Evolutionary conservation across 768 basidiomycete genomes (phyloP).

Genomic region (Russula sp.): DNA sequence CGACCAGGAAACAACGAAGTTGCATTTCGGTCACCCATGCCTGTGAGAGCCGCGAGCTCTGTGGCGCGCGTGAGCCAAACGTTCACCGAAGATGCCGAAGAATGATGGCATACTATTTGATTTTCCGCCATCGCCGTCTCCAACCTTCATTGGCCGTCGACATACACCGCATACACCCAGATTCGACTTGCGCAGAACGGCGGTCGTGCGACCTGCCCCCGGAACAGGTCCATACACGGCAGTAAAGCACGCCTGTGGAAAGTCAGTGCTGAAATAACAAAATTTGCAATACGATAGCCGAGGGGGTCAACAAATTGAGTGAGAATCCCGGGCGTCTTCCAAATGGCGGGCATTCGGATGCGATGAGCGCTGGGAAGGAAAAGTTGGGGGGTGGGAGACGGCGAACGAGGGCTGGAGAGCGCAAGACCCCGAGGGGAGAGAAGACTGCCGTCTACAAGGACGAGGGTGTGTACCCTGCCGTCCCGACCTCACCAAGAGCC

Average conservation of each 20-base stretch:
- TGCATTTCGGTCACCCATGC: constrained; percentile 62
- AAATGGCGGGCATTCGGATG: neutral
- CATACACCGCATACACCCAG: constrained; percentile 97
- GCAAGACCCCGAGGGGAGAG: neutral
- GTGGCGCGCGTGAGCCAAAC: constrained; percentile 19
- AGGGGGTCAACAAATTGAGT: neutral
- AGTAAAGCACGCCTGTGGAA: constrained; percentile 82
- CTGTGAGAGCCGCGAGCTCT: constrained; percentile 94
- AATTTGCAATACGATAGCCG: neutral
- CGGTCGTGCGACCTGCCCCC: constrained; percentile 42
- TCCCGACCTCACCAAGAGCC: neutral
- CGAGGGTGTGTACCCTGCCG: neutral
- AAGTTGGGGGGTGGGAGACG: neutral
- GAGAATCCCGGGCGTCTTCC: neutral
- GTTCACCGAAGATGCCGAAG: neutral
- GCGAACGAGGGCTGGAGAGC: neutral
- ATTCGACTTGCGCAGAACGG: constrained; percentile 60
- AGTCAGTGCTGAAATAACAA: neutral
- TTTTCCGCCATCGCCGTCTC: constrained; percentile 78
- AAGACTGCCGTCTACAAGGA: neutral
- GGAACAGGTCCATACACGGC: constrained; percentile 92
- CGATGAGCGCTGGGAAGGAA: neutral
- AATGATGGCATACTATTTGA: constrained; percentile 66
- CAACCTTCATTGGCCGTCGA: constrained; percentile 92
- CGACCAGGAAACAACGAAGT: constrained; percentile 61